These are phyloP conservation scores for Psilocybe cyanescens DNA, from an alignment of 768 basidiomycete genomes.

Conservation along the genomic window DNA sequence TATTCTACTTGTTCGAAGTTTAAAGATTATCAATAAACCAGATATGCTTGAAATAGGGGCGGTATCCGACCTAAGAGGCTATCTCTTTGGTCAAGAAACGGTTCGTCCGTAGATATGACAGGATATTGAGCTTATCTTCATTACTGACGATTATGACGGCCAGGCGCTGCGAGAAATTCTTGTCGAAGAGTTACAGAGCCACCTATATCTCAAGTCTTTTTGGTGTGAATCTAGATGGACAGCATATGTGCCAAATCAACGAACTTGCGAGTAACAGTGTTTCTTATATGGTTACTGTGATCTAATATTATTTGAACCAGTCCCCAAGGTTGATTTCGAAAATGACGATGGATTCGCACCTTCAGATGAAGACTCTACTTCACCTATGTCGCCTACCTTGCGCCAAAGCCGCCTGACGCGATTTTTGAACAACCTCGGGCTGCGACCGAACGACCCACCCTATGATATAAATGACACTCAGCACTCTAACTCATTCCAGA, in stretches of 20 bases:
- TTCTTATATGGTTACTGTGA: neutral
- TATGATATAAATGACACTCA: constrained; percentile 58
- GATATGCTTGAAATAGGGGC: constrained; percentile 98
- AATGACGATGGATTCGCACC: constrained; percentile 40
- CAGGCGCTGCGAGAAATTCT: constrained; percentile 92
- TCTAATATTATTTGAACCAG: constrained; percentile 36
- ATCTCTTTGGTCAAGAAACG: constrained; percentile 84
- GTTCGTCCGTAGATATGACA: constrained; percentile 42
- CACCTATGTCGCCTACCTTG: constrained; percentile 41
- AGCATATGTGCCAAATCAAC: constrained; percentile 80
- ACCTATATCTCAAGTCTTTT: constrained; percentile 96
- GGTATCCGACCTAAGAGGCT: constrained; percentile 82
- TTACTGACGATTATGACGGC: neutral
- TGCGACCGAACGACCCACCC: constrained; percentile 81
- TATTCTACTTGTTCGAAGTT: constrained; percentile 80
- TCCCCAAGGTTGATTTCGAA: constrained; percentile 70
- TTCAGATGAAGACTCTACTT: constrained; percentile 33
- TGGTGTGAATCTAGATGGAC: constrained; percentile 96
- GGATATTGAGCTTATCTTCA: constrained; percentile 7
- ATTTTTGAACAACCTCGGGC: constrained; percentile 65
- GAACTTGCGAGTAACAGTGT: constrained; percentile 55
- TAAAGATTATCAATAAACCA: constrained; percentile 88
- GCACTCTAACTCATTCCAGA: constrained; percentile 23
- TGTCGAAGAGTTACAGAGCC: constrained; percentile 93
- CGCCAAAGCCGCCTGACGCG: constrained; percentile 57